phyloP scores from a whole-genome alignment of 305 asterid species.

The Fraxinus floribunda region DNA sequence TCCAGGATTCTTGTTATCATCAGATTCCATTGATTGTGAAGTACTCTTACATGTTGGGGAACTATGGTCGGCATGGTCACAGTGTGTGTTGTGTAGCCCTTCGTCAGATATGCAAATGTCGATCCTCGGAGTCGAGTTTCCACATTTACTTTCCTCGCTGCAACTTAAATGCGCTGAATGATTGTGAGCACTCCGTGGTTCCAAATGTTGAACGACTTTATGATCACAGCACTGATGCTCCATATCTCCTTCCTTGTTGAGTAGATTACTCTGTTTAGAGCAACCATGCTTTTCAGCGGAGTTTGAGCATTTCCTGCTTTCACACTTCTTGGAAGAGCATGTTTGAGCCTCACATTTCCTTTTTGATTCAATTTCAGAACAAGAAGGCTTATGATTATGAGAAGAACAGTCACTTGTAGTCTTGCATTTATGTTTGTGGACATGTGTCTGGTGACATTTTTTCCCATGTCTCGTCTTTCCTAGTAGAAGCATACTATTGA shows the following conservation, averaged over 20 bases:
- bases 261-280: constrained; percentile 14
- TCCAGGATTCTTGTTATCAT: background rate
- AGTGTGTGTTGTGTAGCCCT: constrained; percentile 2
- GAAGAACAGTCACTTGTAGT: background rate
- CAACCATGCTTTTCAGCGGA: constrained; percentile 11
- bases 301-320: constrained; percentile 11
- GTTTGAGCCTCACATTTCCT: constrained; percentile 6
- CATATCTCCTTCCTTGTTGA: background rate
- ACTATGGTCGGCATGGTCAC: constrained; percentile 12
- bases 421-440: constrained; percentile 12
- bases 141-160: constrained; percentile 2
- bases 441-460: constrained; percentile 15
- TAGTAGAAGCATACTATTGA: constrained; percentile 78
- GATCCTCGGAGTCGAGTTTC: background rate
- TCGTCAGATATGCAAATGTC: background rate
- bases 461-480: constrained; percentile 22
- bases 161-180: constrained; percentile 14
- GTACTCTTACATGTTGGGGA: background rate
- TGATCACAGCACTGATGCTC: constrained; percentile 6
- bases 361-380: constrained; percentile 25
- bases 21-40: background rate
- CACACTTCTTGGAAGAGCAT: constrained; percentile 27
- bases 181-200: constrained; percentile 13
- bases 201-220: background rate
- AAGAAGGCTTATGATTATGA: constrained; percentile 25